phyloP scores from a whole-genome alignment of 192 early-diverging fungal species.

The Coemansia umbellata region DNA sequence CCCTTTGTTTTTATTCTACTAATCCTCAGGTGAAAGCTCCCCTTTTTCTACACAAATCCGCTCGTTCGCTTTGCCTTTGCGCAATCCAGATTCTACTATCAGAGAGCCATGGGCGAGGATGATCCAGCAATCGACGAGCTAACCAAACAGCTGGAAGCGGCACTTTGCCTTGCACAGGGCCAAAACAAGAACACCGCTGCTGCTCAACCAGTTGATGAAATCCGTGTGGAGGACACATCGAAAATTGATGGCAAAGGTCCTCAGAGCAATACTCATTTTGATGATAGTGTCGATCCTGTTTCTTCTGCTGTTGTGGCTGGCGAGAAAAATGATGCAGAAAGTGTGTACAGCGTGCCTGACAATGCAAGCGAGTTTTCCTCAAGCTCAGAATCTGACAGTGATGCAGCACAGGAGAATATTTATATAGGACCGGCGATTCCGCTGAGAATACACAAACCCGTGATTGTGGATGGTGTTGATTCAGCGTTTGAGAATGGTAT shows the following conservation, averaged over 20 bases:
- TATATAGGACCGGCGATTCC: not conserved
- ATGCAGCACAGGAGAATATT: not conserved
- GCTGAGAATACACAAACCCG: conserved; percentile 12
- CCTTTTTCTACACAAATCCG: no score
- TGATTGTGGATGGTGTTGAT: not conserved
- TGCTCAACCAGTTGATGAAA: not conserved
- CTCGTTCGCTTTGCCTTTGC: no score
- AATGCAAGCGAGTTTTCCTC: conserved; percentile 5
- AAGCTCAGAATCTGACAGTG: conserved; percentile 12
- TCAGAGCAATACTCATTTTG: not conserved
- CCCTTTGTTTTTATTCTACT: no score
- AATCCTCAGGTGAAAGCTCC: no score
- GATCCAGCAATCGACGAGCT: conserved; percentile 17
- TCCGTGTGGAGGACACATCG: not conserved
- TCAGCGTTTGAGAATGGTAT: conserved; percentile 13
- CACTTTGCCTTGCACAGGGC: conserved; percentile 9
- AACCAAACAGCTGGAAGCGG: conserved; percentile 19
- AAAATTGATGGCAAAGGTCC: not conserved
- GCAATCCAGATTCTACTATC: not conserved
- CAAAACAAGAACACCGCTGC: not conserved
- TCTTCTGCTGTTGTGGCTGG: conserved; percentile 1
- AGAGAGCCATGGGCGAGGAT: not conserved
- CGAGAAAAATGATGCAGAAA: conserved; percentile 6
- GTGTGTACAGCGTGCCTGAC: conserved; percentile 1
- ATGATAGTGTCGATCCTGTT: not conserved